Base-by-base conservation (phyloP, 495 filamentous ascomycete species). In the Trichoderma virens region DNA sequence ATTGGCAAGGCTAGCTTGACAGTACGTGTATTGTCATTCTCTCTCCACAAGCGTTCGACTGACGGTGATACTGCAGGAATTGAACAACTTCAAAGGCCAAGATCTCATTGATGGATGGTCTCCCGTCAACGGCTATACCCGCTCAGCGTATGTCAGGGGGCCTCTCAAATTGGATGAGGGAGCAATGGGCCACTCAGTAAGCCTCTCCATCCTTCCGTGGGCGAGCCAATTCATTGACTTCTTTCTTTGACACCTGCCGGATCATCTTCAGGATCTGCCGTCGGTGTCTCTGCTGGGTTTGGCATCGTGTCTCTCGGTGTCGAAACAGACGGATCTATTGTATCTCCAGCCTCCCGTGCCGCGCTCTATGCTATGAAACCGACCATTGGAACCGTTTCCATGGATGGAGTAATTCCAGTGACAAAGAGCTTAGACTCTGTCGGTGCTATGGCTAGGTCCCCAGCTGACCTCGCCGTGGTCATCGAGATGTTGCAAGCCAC, bases 351-450 rank as follows among this genome's bases (percentile, higher is more conserved):
- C 3, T 65, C 63, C 4, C 63, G 74, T 23, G 72, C 73, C 5
- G 74, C 71, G 11, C 60, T 79, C 14, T 79, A 76, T 64, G 66
- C 69, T 31, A 71, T 77, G 30, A 77, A 77, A 45, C 71, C 73
- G 1, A 76, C 71, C 1, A 65, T 72, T 31, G 73, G 72, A 0
- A 8, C 13, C 18, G 56, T 66, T 4, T 45, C 38, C n/a, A 25
- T 38, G 41, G 60, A 65, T 34, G 59, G 59, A 39, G 38, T 39
- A 39, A 11, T 39, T 39, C 38, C 38, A 39, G 38, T 39, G 38
- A 3, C 38, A 39, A 39, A 39, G 38, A 39, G 38, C 38, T 14
- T 39, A 39, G 38, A 39, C 38, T n/a, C n/a, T n/a, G n/a, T n/a
- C n/a, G n/a, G n/a, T n/a, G n/a, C n/a, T n/a, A n/a, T n/a, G n/a